A percentile compares a stretch with the other conserved stretches of the same genome.
phyloP scores from a whole-genome alignment of 116 monocot species.

The Papilionanthe hybrid region DNA sequence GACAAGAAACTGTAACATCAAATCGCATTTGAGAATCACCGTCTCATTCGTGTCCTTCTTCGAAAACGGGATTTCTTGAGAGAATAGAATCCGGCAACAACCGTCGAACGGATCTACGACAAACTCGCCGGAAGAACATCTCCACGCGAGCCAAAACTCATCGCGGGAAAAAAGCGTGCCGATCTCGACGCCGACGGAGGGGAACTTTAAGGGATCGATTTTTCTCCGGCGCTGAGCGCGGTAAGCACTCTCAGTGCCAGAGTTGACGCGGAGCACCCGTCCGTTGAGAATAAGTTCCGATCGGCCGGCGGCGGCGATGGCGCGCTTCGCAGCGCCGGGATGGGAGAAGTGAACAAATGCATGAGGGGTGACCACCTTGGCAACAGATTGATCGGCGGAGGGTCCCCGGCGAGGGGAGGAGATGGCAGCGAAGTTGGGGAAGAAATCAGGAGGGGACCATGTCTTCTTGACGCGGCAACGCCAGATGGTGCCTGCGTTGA shows the following conservation, averaged over 20 bases:
- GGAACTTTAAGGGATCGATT: constrained; percentile 47
- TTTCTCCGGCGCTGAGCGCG: constrained; percentile 26
- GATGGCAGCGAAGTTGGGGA: constrained; percentile 40
- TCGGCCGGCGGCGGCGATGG: constrained; percentile 36
- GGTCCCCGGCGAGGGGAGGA: background rate
- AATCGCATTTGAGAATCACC: constrained; percentile 50
- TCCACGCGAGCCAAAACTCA: constrained; percentile 53
- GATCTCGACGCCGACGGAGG: constrained; percentile 40
- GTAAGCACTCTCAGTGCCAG: constrained; percentile 36
- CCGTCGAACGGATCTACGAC: constrained; percentile 74
- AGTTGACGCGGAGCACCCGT: constrained; percentile 29
- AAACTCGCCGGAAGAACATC: constrained; percentile 46
- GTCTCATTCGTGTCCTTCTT: constrained; percentile 23
- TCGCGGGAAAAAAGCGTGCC: constrained; percentile 33
- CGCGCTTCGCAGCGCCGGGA: constrained; percentile 46
- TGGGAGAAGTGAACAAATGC: constrained; percentile 83
- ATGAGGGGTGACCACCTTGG: constrained; percentile 49
- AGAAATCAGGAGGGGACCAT: constrained; percentile 67
- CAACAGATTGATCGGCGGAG: constrained; percentile 8
- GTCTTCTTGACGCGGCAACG: constrained; percentile 82
- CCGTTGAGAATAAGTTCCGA: constrained; percentile 38
- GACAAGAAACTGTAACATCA: constrained; percentile 61
- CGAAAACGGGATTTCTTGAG: constrained; percentile 41
- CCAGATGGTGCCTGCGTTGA: constrained; percentile 44
- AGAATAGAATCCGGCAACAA: constrained; percentile 46